Base-by-base conservation (phyloP, 495 filamentous ascomycete species). In the Xylaria bambusicola region DNA sequence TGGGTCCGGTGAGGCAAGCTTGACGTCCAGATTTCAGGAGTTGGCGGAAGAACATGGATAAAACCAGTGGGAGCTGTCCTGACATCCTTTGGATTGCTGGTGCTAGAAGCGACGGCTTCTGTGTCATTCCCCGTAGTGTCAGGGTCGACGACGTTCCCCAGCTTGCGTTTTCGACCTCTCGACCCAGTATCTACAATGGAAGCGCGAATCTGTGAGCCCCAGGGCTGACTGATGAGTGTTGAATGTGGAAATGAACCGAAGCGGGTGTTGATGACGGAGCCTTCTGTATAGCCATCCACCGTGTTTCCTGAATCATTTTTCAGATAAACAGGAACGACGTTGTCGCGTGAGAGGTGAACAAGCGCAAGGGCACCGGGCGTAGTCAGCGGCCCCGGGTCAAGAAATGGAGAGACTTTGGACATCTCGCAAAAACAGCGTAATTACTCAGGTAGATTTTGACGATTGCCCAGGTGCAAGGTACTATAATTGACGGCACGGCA, bases 221-320 rank as follows among this genome's bases (percentile, higher is more conserved):
- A 97, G 51, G 91, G 88, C 46, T 91, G 76, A 15, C 82, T 77
- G 67, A 94, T 74, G 52, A 99, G 78, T 1, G 94, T 97, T 47
- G 80, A 88, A 74, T 98, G 93, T 0, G 94, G 94, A 66, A 95
- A 99, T 4, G 92, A 93, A 23, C 94, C 94, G 66, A 96, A 99
- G 9, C 93, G 87, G 2, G 94, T 99, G 71, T 94, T 98, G 56
- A 88, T 84, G 9, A 97, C 89, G 56, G 87, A 86, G 55, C 90
- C 91, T 69, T 94, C 91, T 23, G 81, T 80, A 63, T 93, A 91
- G 61, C 90, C 89, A 58, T 84, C 82, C 62, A 85, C 78, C 49
- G 83, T 76, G 21, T n/a, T n/a, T n/a, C 83, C 84, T 24, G 85
- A 79, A 23, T 78, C 73, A 24, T 79, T 72, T 47, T 79, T 79